Conservation (phyloP, 805 yeast species). For the Jamesozyma jinghongensis region DNA sequence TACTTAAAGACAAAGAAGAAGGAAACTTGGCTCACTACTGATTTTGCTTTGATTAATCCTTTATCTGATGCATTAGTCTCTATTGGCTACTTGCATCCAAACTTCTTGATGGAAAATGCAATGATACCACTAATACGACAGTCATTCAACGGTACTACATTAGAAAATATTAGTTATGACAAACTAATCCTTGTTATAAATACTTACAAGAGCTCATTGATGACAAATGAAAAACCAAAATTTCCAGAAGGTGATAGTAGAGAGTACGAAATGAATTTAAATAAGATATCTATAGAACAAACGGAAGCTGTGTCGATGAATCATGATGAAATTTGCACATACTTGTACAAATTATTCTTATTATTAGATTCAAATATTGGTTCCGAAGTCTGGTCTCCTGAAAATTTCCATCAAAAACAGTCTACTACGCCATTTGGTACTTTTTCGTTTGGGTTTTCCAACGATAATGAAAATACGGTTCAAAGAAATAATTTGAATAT, state of each 20-base stretch:
- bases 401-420: constrained; percentile 29
- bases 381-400: constrained; percentile 33
- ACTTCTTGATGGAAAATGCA: constrained; percentile 70
- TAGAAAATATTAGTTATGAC: constrained; percentile 64
- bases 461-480: constrained; percentile 24
- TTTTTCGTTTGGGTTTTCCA: constrained; percentile 35
- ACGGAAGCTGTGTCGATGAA: constrained; percentile 27
- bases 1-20: constrained; percentile 51
- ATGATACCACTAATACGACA: constrained; percentile 58
- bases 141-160: constrained; percentile 46
- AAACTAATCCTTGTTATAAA: constrained; percentile 58
- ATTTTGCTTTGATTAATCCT: constrained; percentile 51
- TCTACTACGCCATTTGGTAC: constrained; percentile 33
- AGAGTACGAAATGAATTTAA: constrained; percentile 26
- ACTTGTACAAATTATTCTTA: constrained; percentile 46
- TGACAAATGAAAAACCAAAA: constrained; percentile 58
- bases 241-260: constrained; percentile 50
- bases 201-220: constrained; percentile 62
- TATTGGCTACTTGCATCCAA: constrained; percentile 70
- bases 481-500: constrained; percentile 32
- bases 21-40: constrained; percentile 69
- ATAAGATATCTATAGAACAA: constrained; percentile 27
- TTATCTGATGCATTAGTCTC: constrained; percentile 67
- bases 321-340: constrained; percentile 64
- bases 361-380: constrained; percentile 56